Evolutionary conservation across 2,329 filamentous ascomycete species (phyloP), one percentile per base, ranked within the genome.

Genomic region (Pezicula rhizophila): DNA sequence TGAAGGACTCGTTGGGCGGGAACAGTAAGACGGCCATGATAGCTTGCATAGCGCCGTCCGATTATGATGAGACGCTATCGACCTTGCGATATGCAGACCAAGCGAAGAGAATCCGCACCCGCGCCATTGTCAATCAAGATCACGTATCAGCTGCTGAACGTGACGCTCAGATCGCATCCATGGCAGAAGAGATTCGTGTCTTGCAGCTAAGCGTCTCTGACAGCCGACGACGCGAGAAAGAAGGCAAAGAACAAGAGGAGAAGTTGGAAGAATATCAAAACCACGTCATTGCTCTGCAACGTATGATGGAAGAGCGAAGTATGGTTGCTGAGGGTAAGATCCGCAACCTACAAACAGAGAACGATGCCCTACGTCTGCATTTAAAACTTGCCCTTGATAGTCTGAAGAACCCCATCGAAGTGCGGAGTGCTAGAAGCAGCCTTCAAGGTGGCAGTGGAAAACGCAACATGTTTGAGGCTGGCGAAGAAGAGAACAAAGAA

Each of bases 21-120:
- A 99, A 99, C 76, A 92, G 85, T 63, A 99, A 97, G 70, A 99
- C 93, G 8, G 93, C 93, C 53, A 99, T 99, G 93, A 96, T 99
- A 61, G 93, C 93, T 8, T 97, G 93, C 66, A 96, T 99, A 59
- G 85, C 90, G 5, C 93, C 93, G 0, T 85, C 88, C 1, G 93
- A 99, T 70, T 97, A 99, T 64, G 93, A 99, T 49, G 93, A 99
- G 67, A 99, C 93, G 0, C 78, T 99, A 1, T 96, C 89, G 2
- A 99, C 93, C 1, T 80, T 99, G 11, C 89, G 93, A 34, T 99
- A 99, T 67, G 93, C 93, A 17, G 92, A 99, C 67, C 92, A 97
- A 69, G 93, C 93, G 52, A 99, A 99, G 74, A 86, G 87, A 49
- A 99, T 99, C 71, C 89, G 91, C 63, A 97, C 91, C 31, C 85